Conservation (phyloP, 2,329 filamentous ascomycete species). For the Fusarium subglutinans region DNA sequence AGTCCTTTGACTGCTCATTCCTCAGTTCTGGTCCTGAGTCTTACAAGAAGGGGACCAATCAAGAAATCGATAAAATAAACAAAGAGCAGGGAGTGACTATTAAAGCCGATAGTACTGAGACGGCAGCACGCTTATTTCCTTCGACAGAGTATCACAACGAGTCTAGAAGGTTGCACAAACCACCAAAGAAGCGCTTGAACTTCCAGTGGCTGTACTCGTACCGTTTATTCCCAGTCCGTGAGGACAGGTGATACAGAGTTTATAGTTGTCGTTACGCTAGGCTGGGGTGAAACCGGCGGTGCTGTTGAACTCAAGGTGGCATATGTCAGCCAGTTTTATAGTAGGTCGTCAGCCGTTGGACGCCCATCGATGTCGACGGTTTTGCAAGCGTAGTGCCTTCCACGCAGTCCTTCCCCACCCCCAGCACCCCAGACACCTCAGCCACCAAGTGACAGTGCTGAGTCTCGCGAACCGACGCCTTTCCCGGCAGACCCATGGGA, state of each 20-base stretch:
- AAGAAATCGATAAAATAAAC: background rate
- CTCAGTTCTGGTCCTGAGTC: too few relatives aligned
- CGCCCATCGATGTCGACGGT: background rate
- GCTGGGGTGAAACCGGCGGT: background rate
- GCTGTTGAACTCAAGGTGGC: background rate
- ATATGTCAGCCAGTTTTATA: background rate
- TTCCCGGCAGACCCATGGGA: background rate
- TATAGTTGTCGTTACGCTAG: background rate
- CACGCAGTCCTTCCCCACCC: background rate
- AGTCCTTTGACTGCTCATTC: too few relatives aligned
- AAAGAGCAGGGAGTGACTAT: background rate
- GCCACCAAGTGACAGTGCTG: too few relatives aligned
- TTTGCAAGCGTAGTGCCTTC: background rate
- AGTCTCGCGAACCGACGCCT: background rate
- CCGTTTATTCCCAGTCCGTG: background rate
- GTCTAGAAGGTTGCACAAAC: background rate
- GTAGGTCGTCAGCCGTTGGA: background rate
- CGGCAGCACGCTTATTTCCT: background rate
- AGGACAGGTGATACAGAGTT: background rate
- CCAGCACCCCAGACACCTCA: background rate
- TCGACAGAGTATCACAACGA: background rate
- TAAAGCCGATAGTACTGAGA: rapidly evolving
- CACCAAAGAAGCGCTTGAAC: background rate
- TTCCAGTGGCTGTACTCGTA: background rate
- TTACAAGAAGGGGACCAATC: too few relatives aligned